A percentile compares a stretch with the other conserved stretches of the same genome.
Conservation (phyloP, 441 rosid species). For the Mallotus repandus region DNA sequence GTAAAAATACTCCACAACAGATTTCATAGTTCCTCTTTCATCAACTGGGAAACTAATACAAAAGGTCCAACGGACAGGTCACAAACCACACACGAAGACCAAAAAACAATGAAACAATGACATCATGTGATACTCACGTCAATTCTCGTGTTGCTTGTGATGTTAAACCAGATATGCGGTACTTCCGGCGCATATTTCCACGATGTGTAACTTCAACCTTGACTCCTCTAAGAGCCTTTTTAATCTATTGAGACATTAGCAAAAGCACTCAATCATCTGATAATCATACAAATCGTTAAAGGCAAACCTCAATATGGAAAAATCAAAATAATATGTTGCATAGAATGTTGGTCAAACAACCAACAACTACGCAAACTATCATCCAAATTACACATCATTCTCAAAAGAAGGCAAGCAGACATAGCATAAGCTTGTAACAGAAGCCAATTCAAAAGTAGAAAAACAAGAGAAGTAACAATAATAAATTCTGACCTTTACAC, state of each 20-base stretch:
- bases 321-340: background rate
- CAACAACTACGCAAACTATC: background rate
- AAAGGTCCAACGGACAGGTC: background rate
- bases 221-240: slow-evolving; percentile 94
- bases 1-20: slow-evolving; percentile 80
- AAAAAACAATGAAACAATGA: background rate
- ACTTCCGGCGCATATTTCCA: slow-evolving; percentile 94
- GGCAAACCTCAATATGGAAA: background rate
- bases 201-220: slow-evolving; percentile 95
- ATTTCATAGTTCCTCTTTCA: slow-evolving; percentile 85
- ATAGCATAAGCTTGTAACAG: background rate
- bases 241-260: slow-evolving; percentile 53
- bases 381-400: background rate
- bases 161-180: slow-evolving; percentile 90
- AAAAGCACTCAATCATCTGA: background rate
- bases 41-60: slow-evolving; percentile 75
- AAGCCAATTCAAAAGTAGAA: background rate
- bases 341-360: background rate
- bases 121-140: slow-evolving; percentile 49
- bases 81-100: background rate
- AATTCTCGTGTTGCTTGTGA: slow-evolving; percentile 88
- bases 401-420: background rate
- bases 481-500: slow-evolving; percentile 64
- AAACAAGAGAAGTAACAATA: background rate
- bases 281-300: background rate